Evolutionary conservation across 805 yeast genomes (phyloP).

Genomic region (Candida taoyuanica): DNA sequence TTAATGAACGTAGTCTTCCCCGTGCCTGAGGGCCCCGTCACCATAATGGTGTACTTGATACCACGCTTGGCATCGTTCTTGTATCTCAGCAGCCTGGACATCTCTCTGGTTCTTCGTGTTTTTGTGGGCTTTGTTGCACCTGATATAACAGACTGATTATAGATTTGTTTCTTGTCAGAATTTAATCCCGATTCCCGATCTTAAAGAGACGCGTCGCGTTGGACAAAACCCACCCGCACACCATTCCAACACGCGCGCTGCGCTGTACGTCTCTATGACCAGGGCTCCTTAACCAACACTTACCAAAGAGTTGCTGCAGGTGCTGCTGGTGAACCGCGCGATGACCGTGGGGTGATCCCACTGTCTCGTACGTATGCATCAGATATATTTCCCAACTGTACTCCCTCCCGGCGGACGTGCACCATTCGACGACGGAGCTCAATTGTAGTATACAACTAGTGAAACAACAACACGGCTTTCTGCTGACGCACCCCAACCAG

Average conservation of each 20-base stretch:
- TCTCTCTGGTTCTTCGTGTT: neutral
- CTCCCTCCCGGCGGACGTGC: neutral
- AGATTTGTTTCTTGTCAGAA: constrained; percentile 1
- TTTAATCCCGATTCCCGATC: no score
- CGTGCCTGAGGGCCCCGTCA: constrained; percentile 69
- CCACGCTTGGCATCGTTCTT: constrained; percentile 71
- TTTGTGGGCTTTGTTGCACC: neutral
- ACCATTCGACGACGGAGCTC: neutral
- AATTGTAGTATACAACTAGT: neutral
- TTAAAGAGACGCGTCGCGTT: no score
- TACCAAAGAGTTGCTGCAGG: constrained; percentile 5
- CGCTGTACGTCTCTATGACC: no score
- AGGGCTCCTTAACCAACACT: constrained; percentile 1
- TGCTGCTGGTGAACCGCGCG: constrained; percentile 13
- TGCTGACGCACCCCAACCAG: neutral
- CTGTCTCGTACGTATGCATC: no score
- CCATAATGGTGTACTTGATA: constrained; percentile 66
- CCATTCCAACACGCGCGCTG: no score
- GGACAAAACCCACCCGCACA: no score
- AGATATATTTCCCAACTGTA: no score
- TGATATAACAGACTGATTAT: neutral
- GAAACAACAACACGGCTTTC: neutral
- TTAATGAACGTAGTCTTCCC: constrained; percentile 78
- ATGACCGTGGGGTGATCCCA: constrained; percentile 3
- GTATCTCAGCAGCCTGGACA: constrained; percentile 32